phyloP scores from a whole-genome alignment of 2,329 filamentous ascomycete genomes.

The Arthrobotrys musiformis region DNA sequence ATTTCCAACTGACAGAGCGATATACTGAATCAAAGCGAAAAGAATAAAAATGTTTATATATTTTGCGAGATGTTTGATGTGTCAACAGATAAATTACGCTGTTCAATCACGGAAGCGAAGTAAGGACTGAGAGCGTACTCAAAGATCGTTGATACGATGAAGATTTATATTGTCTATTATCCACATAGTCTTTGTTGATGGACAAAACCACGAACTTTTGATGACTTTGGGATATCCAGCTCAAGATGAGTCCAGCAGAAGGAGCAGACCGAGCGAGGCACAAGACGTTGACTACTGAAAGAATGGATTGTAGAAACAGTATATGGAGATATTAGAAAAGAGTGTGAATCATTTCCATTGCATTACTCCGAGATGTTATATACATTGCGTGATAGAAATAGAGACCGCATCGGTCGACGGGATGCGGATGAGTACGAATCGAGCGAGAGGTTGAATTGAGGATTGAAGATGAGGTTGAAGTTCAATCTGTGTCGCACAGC shows the following conservation, averaged over 20 bases:
- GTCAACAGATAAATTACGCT: slow-evolving; percentile 56
- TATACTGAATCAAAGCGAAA: not conserved
- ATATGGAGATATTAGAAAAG: too few relatives aligned
- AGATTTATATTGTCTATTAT: slow-evolving; percentile 55
- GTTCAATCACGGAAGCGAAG: slow-evolving; percentile 52
- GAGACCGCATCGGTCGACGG: not conserved
- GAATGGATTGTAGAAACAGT: too few relatives aligned
- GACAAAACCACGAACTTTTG: not conserved
- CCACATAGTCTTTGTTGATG: not conserved
- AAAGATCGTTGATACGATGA: slow-evolving; percentile 55
- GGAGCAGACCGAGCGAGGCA: slow-evolving; percentile 55
- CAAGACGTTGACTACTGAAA: slow-evolving; percentile 39
- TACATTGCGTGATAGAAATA: not conserved
- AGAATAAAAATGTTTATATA: not conserved
- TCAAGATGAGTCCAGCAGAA: slow-evolving; percentile 55
- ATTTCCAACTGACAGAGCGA: not conserved
- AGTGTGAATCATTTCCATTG: not conserved
- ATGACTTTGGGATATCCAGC: slow-evolving; percentile 43
- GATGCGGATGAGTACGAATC: not conserved
- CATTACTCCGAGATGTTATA: not conserved
- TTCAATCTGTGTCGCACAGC: not conserved
- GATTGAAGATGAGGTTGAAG: not conserved
- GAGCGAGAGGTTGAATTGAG: not conserved
- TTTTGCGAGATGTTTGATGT: slow-evolving; percentile 20
- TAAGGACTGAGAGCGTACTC: slow-evolving; percentile 52